phyloP scores from a whole-genome alignment of 495 filamentous ascomycete genomes.

The Chlorociboria aeruginascens region DNA sequence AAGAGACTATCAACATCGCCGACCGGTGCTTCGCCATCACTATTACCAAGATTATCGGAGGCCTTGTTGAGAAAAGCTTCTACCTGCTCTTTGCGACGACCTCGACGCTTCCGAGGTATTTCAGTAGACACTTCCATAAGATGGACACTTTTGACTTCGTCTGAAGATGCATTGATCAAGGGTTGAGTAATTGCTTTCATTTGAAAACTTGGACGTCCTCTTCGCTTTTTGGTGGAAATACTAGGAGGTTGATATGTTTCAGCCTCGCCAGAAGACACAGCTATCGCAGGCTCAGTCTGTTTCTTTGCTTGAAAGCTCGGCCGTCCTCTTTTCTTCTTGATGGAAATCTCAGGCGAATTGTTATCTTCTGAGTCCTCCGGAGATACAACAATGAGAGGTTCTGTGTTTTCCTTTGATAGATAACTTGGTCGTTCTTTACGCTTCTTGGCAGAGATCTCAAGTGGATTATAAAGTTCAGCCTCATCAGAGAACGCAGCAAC shows the following conservation, averaged over 20 bases:
- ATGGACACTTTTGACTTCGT: background rate
- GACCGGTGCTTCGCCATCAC: conserved; percentile 1
- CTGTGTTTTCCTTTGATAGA: background rate
- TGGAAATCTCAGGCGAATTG: background rate
- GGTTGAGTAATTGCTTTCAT: background rate
- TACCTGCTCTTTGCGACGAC: no score
- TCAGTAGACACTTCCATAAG: background rate
- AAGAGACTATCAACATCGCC: conserved; percentile 14
- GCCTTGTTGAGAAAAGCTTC: no score
- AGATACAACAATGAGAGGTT: background rate
- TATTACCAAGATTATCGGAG: background rate
- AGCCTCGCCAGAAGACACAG: conserved; percentile 7
- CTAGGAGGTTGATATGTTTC: background rate
- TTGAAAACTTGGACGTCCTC: background rate
- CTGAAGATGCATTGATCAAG: no score
- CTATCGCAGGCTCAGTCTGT: background rate
- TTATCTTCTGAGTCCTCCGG: background rate
- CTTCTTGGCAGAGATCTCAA: background rate
- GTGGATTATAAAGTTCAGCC: background rate
- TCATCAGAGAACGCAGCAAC: background rate
- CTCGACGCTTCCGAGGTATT: no score
- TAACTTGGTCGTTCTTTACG: background rate
- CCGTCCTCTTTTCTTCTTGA: no score
- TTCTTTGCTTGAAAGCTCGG: background rate
- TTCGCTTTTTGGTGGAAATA: background rate